These are phyloP conservation scores for Biscutella laevigata DNA, from an alignment of 441 rosid species.

Conservation along the genomic window DNA sequence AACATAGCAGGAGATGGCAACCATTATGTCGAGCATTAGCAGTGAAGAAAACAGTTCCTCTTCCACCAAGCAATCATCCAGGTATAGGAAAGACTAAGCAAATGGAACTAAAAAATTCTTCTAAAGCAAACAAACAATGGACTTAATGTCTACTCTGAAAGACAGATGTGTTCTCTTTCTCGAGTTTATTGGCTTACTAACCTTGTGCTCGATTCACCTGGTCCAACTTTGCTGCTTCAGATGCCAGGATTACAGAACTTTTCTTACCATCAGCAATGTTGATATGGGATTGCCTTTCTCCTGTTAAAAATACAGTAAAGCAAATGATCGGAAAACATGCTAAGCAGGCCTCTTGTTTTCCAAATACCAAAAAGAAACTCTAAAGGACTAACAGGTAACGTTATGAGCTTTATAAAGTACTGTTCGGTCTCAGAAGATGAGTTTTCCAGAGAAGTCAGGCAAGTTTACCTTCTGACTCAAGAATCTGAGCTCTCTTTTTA, in stretches of 20 bases:
- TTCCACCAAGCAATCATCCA: background rate
- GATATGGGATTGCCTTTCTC: slow-evolving; percentile 88
- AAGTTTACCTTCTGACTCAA: slow-evolving; percentile 75
- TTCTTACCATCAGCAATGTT: slow-evolving; percentile 82
- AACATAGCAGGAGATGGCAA: background rate
- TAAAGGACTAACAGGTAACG: background rate
- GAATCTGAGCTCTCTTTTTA: slow-evolving; percentile 85
- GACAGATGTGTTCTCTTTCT: background rate
- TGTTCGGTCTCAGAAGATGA: background rate
- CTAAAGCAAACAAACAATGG: background rate
- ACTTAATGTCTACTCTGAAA: background rate
- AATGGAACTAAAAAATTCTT: background rate
- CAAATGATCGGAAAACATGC: slow-evolving; percentile 3
- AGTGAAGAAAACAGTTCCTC: slow-evolving; percentile 7
- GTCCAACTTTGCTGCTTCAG: slow-evolving; percentile 63
- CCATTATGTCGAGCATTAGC: background rate
- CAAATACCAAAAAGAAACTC: background rate
- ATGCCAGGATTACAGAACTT: slow-evolving; percentile 48
- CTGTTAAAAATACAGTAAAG: slow-evolving; percentile 30
- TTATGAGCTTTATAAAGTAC: background rate
- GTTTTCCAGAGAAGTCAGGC: background rate
- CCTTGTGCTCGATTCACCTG: slow-evolving; percentile 64
- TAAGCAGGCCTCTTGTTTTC: background rate
- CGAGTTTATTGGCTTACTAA: slow-evolving; percentile 23
- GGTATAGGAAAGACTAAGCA: background rate